Conservation (phyloP, 345 rosid species). For the Capsella bursapastoris region DNA sequence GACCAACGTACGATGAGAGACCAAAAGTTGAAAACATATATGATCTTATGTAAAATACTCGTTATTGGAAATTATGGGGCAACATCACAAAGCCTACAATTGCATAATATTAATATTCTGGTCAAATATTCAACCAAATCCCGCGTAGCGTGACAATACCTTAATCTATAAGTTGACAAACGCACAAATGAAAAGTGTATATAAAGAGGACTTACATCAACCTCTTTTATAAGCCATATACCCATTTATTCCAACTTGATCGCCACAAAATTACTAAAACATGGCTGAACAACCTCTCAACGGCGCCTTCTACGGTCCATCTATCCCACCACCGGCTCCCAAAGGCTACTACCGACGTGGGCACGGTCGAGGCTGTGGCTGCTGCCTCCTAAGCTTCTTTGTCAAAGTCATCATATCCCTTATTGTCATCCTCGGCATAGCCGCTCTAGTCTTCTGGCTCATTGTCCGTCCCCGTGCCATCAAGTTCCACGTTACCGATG, state of each 20-base stretch:
- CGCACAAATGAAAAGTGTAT: slow-evolving; percentile 25
- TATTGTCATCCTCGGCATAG: slow-evolving; percentile 52
- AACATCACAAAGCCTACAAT: slow-evolving; percentile 39
- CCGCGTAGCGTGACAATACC: slow-evolving; percentile 40
- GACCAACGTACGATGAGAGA: slow-evolving; percentile 20
- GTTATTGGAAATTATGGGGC: slow-evolving; percentile 27
- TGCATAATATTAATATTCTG: slow-evolving; percentile 33
- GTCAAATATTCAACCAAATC: slow-evolving; percentile 33
- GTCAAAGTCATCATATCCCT: slow-evolving; percentile 50
- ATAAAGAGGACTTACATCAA: slow-evolving; percentile 28
- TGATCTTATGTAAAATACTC: background rate
- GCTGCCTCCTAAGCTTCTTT: slow-evolving; percentile 63
- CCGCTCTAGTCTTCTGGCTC: slow-evolving; percentile 63
- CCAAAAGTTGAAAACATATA: slow-evolving; percentile 14
- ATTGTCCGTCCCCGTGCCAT: slow-evolving; percentile 62
- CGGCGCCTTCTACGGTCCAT: slow-evolving; percentile 79
- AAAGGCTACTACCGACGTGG: slow-evolving; percentile 53
- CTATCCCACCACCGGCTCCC: slow-evolving; percentile 59
- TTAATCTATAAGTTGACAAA: slow-evolving; percentile 34
- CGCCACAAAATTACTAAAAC: slow-evolving; percentile 15
- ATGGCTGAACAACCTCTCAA: slow-evolving; percentile 56
- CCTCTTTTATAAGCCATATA: slow-evolving; percentile 15
- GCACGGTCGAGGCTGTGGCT: slow-evolving; percentile 58
- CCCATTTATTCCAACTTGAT: slow-evolving; percentile 24
- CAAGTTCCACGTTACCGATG: slow-evolving; percentile 57